phyloP scores from a whole-genome alignment of 805 yeast genomes.

The Ogataea allantospora region DNA sequence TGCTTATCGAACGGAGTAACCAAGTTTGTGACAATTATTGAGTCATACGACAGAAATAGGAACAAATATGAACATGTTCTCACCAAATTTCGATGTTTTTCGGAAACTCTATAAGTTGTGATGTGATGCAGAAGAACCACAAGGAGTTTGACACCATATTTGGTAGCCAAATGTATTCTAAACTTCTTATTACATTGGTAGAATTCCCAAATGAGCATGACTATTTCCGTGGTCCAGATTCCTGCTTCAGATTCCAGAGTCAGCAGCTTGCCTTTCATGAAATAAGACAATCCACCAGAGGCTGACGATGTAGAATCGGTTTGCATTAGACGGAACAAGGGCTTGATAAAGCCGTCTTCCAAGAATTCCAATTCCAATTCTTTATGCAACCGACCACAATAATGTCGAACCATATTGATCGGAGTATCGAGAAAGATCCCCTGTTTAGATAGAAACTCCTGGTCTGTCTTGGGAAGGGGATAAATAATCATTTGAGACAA shows the following conservation, averaged over 20 bases:
- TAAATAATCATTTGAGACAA: conserved; percentile 60
- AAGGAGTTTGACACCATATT: conserved; percentile 49
- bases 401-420: conserved; percentile 47
- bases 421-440: conserved; percentile 36
- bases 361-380: conserved; percentile 54
- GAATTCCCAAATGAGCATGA: conserved; percentile 72
- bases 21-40: conserved; percentile 37
- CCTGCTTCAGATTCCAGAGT: conserved; percentile 21
- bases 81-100: conserved; percentile 41
- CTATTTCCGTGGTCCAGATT: conserved; percentile 56
- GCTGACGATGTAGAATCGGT: conserved; percentile 16
- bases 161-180: conserved; percentile 42
- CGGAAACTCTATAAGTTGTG: conserved; percentile 42
- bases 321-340: conserved; percentile 45
- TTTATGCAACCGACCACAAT: conserved; percentile 52
- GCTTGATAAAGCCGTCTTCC: conserved; percentile 44
- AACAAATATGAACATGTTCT: conserved; percentile 52
- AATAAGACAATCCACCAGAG: conserved; percentile 23
- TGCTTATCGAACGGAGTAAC: conserved; percentile 44
- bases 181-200: conserved; percentile 68
- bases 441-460: conserved; percentile 35
- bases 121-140: conserved; percentile 58
- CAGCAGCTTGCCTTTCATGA: conserved; percentile 27
- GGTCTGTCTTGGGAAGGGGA: conserved; percentile 54
- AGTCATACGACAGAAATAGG: conserved; percentile 44